Base-by-base conservation (phyloP, 352 stramenopile species). In the Globisporangium spiculum region DNA sequence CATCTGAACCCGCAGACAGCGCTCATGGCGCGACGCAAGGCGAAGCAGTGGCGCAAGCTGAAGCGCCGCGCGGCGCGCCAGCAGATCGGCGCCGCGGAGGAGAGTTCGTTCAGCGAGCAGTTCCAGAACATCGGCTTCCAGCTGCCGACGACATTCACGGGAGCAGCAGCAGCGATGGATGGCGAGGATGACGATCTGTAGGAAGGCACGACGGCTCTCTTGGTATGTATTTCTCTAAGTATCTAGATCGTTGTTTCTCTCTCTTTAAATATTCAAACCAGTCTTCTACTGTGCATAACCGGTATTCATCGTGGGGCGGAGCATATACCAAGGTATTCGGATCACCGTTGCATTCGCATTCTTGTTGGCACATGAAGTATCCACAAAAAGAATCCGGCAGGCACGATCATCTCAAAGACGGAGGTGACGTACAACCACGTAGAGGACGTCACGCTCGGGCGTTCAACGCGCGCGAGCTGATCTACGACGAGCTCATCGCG, bases 31-130 rank as follows among this genome's bases (percentile, higher is more conserved):
- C 74, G 84, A 63, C 76, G 84, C 27, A 90, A 88, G 59, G 85
- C 85, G 32, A 93, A 93, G 63, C 76, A 86, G 46, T 88, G 81
- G 83, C 81, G 85, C 50, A 93, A 93, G 65, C 79, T 91, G 26
- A 93, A 93, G 66, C 81, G 85, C 5, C 81, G 81, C 27, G 78
- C 80, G n/a, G 78, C 78, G 26, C 75, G 77, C 1, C 81, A 90
- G 63, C 80, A 91, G 48, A 75, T 92, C n/a, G 78, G 80, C 53
- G 62, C 72, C 0, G 75, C 77, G 5, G 72, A 77, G 6, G 86
- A 92, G 75, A 77, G 54, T 44, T 79, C 76, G 46, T 80, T 93
- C 64, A 89, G 83, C 64, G 74, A 75, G 46, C 77, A 91, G 50
- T 84, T 93, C 50, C 73, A 81, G 46, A 86, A 65, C 71, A 74